Percentiles rank a stretch among this genome's conserved stretches.
Evolutionary conservation across 306 rosid species (phyloP).

Genomic region (Vachellia collinsii): DNA sequence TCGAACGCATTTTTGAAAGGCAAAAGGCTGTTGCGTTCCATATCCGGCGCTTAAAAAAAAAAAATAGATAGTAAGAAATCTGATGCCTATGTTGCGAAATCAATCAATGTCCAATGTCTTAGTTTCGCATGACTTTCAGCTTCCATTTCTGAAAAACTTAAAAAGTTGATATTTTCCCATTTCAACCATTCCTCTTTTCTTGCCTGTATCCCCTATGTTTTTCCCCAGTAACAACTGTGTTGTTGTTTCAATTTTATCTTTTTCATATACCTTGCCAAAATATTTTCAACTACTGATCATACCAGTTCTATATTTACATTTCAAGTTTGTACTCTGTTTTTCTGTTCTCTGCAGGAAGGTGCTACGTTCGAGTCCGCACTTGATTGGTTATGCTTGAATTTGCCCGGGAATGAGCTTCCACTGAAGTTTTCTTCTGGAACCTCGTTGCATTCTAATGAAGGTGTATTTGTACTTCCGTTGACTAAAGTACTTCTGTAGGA

Average conservation of each 20-base stretch:
- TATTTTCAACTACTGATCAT: not conserved
- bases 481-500: not conserved
- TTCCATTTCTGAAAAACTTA: not conserved
- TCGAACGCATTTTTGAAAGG: not conserved
- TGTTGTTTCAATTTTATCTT: not conserved
- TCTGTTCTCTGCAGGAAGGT: slow-evolving; percentile 58
- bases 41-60: not conserved
- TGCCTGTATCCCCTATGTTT: not conserved
- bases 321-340: slow-evolving; percentile 21
- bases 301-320: not conserved
- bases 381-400: slow-evolving; percentile 96
- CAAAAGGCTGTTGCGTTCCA: not conserved
- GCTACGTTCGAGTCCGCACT: slow-evolving; percentile 92
- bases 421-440: slow-evolving; percentile 80
- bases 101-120: not conserved
- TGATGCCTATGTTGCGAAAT: not conserved
- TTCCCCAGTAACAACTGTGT: not conserved
- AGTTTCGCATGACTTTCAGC: not conserved
- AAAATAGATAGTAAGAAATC: not conserved
- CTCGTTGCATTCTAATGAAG: slow-evolving; percentile 53
- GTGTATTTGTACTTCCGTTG: slow-evolving; percentile 41
- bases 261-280: not conserved
- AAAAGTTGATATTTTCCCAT: not conserved
- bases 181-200: not conserved
- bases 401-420: slow-evolving; percentile 85